A percentile compares a stretch with the other conserved stretches of the same genome.
phyloP scores from a whole-genome alignment of 495 filamentous ascomycete species.

The Bryoglossum gracile region DNA sequence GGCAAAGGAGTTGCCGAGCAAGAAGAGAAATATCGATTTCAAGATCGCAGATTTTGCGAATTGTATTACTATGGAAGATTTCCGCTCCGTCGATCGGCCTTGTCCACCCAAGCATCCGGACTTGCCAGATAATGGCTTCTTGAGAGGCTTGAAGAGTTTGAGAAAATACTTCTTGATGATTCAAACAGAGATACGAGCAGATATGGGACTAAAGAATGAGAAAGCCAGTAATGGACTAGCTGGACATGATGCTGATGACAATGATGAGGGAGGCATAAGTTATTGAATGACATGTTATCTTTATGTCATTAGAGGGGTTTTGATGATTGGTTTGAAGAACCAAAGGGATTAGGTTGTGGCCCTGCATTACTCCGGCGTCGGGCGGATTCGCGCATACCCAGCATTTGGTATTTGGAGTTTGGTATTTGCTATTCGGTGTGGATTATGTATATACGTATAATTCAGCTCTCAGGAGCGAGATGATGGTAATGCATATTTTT shows the following conservation, averaged over 20 bases:
- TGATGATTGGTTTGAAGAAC: not conserved
- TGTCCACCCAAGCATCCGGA: constrained; percentile 78
- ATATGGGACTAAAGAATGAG: constrained; percentile 6
- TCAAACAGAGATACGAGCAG: constrained; percentile 56
- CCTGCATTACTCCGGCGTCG: constrained; percentile 6
- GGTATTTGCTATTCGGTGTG: not conserved
- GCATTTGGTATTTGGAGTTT: constrained; percentile 1
- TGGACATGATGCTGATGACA: not conserved
- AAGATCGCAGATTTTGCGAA: constrained; percentile 99
- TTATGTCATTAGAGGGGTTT: not conserved
- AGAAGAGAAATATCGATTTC: constrained; percentile 62
- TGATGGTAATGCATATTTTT: no score
- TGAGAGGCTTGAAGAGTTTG: constrained; percentile 75
- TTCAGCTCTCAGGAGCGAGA: constrained; percentile 5
- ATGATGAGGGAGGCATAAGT: constrained; percentile 22
- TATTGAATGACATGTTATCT: constrained; percentile 14
- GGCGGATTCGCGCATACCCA: constrained; percentile 14
- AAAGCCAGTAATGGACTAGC: not conserved
- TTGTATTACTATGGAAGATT: constrained; percentile 83
- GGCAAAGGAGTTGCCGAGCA: constrained; percentile 34
- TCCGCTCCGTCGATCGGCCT: constrained; percentile 45
- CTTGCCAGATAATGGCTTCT: constrained; percentile 81
- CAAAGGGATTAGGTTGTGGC: not conserved
- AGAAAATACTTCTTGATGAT: constrained; percentile 83
- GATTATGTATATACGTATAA: not conserved